A percentile compares a stretch with the other conserved stretches of the same genome.
Conservation (phyloP, 306 rosid species). For the Quercus aquifolioides region DNA sequence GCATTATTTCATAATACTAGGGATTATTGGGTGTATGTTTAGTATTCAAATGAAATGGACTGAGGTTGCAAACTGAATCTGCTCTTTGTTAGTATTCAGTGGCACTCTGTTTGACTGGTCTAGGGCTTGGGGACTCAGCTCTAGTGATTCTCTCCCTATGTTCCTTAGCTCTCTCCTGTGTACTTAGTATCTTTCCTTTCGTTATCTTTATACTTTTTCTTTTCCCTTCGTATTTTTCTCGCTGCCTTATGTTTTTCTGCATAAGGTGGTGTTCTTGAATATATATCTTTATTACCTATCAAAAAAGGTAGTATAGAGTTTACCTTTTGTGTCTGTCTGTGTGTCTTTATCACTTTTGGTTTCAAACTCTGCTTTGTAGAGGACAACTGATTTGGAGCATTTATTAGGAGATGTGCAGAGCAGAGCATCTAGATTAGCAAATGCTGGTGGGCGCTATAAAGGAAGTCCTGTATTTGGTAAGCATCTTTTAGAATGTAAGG, state of each 20-base stretch:
- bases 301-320: background rate
- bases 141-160: no score
- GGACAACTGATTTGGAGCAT: constrained; percentile 58
- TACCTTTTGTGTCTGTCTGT: background rate
- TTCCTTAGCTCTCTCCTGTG: no score
- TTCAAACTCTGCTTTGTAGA: constrained; percentile 39
- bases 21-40: background rate
- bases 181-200: no score
- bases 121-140: no score
- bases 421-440: constrained; percentile 27
- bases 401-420: constrained; percentile 43
- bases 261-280: no score
- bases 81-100: background rate
- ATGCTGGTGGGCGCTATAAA: constrained; percentile 25
- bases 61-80: background rate
- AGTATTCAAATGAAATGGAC: background rate
- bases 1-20: background rate
- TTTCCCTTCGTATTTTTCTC: no score
- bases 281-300: no score
- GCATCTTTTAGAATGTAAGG: constrained; percentile 6
- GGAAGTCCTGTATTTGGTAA: constrained; percentile 50
- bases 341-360: constrained; percentile 2
- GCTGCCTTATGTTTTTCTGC: no score
- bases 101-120: no score
- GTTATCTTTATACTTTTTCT: no score